Percentiles rank a stretch among this genome's conserved stretches.
Conservation (phyloP, 768 basidiomycete species). For the Auricularia cornea region DNA sequence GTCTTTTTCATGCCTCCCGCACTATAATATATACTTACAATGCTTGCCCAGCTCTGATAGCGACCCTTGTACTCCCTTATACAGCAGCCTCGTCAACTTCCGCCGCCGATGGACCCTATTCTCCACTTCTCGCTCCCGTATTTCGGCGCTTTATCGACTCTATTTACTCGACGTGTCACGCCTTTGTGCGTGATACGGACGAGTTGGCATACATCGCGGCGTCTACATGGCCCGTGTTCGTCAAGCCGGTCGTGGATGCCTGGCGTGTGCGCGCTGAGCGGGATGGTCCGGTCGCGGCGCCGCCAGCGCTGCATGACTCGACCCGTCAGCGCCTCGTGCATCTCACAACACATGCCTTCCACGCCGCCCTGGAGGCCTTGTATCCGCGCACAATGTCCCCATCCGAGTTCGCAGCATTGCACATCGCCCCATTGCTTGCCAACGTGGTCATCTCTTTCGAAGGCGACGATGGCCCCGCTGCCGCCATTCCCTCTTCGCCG, state of each 20-base stretch:
- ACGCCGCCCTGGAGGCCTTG: slow-evolving; percentile 53
- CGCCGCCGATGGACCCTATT: slow-evolving; percentile 39
- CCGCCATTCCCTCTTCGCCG: background rate
- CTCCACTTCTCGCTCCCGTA: slow-evolving; percentile 38
- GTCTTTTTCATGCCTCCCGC: slow-evolving; percentile 14
- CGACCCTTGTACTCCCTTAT: slow-evolving; percentile 1
- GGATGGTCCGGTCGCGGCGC: slow-evolving; percentile 9
- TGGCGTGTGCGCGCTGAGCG: slow-evolving; percentile 14
- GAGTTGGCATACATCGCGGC: slow-evolving; percentile 71
- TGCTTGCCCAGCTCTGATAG: slow-evolving; percentile 26
- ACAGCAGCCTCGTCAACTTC: slow-evolving; percentile 10
- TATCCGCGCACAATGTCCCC: slow-evolving; percentile 42
- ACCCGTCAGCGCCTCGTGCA: slow-evolving; percentile 57
- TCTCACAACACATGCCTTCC: slow-evolving; percentile 55
- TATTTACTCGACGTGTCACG: slow-evolving; percentile 51
- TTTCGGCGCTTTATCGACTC: slow-evolving; percentile 56
- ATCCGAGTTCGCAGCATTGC: background rate
- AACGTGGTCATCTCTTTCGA: background rate
- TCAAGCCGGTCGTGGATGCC: slow-evolving; percentile 56
- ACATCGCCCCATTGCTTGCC: slow-evolving; percentile 4
- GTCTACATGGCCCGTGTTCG: slow-evolving; percentile 75
- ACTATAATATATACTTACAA: slow-evolving; percentile 19
- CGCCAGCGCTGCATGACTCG: slow-evolving; percentile 38
- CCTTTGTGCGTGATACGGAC: slow-evolving; percentile 56
- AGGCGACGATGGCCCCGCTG: background rate